Evolutionary conservation across 2,329 filamentous ascomycete genomes (phyloP).

Genomic region (Ophiocordyceps australis): DNA sequence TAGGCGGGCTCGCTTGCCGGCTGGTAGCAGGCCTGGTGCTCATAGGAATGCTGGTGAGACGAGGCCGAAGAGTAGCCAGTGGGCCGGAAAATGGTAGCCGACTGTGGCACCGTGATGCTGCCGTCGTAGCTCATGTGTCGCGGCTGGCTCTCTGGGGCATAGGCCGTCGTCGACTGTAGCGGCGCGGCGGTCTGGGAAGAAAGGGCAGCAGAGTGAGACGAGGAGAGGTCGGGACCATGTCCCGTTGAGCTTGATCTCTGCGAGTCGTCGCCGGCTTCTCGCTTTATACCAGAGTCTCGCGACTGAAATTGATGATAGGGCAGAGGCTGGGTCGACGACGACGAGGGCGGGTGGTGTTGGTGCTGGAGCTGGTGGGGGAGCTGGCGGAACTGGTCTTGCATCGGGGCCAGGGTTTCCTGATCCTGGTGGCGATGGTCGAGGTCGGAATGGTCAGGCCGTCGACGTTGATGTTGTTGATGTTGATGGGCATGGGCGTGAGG

Average conservation of each 20-base stretch:
- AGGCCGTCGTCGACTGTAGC: conserved; percentile 11
- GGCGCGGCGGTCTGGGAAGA: conserved; percentile 12
- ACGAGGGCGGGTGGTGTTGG: no score
- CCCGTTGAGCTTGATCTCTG: conserved; percentile 34
- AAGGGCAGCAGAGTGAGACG: conserved; percentile 13
- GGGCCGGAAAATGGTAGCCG: conserved; percentile 22
- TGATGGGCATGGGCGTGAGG: conserved; percentile 12
- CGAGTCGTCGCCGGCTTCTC: conserved; percentile 32
- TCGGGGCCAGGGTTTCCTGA: conserved; percentile 31
- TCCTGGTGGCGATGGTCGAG: conserved; percentile 37
- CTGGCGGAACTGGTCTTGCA: conserved; percentile 31
- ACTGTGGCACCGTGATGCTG: conserved; percentile 23
- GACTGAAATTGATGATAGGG: conserved; percentile 24
- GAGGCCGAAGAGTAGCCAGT: conserved; percentile 21
- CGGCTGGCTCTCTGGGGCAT: conserved; percentile 25
- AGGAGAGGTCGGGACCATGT: conserved; percentile 17
- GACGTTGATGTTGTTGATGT: conserved; percentile 12
- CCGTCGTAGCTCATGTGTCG: conserved; percentile 36
- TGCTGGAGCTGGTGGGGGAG: conserved; percentile 15
- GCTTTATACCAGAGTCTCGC: conserved; percentile 36
- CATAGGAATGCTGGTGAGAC: conserved; percentile 19
- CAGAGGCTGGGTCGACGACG: no score
- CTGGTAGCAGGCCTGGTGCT: conserved; percentile 12
- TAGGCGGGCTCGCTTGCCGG: conserved; percentile 17
- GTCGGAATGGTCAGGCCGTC: conserved; percentile 20